Conservation (phyloP, 331 rosid genomes). For the Telfairia occidentalis region DNA sequence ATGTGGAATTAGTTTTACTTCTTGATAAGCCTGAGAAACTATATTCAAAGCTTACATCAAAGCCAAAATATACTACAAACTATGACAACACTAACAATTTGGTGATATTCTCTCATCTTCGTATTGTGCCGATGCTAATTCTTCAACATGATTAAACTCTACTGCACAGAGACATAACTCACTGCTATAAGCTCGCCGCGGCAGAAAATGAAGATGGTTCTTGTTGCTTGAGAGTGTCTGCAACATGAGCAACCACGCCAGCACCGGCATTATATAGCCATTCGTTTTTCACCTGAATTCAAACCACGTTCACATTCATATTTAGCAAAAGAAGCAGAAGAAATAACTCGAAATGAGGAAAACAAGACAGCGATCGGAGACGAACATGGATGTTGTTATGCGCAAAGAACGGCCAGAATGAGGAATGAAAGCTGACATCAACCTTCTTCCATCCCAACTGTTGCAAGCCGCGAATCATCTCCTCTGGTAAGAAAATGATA, state of each 20-base stretch:
- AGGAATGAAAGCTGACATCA: conserved; percentile 86
- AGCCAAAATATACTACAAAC: background rate
- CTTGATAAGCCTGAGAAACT: background rate
- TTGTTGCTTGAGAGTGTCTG: conserved; percentile 70
- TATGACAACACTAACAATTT: background rate
- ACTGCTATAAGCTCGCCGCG: conserved; percentile 49
- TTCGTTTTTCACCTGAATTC: conserved; percentile 74
- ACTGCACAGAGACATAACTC: conserved; percentile 7
- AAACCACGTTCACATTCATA: background rate
- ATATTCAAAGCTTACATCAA: background rate
- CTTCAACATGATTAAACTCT: conserved; percentile 11
- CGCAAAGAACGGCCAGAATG: conserved; percentile 84
- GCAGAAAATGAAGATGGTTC: conserved; percentile 44
- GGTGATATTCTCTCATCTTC: background rate
- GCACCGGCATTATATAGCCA: conserved; percentile 87
- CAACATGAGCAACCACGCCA: conserved; percentile 86
- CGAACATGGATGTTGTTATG: conserved; percentile 95
- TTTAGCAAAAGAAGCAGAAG: background rate
- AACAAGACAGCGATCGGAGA: background rate
- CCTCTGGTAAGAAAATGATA: conserved; percentile 45
- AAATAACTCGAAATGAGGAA: background rate
- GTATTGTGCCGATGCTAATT: background rate
- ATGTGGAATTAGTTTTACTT: background rate
- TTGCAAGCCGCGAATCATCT: conserved; percentile 75
- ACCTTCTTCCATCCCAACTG: conserved; percentile 85